Evolutionary conservation across 2,329 filamentous ascomycete genomes (phyloP).

Genomic region (Alternaria alternata): DNA sequence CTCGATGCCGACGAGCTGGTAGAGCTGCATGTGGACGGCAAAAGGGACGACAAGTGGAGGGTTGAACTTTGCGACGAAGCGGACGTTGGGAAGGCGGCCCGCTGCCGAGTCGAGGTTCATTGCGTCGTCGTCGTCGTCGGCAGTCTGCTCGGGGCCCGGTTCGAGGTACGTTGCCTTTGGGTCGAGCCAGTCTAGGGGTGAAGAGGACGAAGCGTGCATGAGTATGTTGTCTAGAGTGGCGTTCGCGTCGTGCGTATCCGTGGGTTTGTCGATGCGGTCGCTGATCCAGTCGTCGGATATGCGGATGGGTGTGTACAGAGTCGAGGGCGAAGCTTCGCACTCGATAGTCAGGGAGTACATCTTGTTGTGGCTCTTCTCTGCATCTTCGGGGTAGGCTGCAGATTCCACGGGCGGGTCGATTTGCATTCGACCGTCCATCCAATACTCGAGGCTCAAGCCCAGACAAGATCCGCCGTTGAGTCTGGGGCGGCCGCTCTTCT

Average conservation of each 20-base stretch:
- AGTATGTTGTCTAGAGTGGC: slow-evolving; percentile 49
- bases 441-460: slow-evolving; percentile 79
- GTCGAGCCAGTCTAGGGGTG: slow-evolving; percentile 73
- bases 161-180: slow-evolving; percentile 68
- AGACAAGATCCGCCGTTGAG: slow-evolving; percentile 74
- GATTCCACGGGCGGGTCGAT: slow-evolving; percentile 45
- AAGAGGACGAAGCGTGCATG: slow-evolving; percentile 42
- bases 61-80: slow-evolving; percentile 77
- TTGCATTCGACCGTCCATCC: slow-evolving; percentile 67
- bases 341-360: slow-evolving; percentile 75
- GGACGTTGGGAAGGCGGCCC: slow-evolving; percentile 71
- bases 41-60: slow-evolving; percentile 77
- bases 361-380: slow-evolving; percentile 53
- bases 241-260: slow-evolving; percentile 45
- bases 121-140: slow-evolving; percentile 54
- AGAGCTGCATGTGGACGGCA: slow-evolving; percentile 68
- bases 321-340: slow-evolving; percentile 61
- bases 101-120: slow-evolving; percentile 64
- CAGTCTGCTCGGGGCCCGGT: slow-evolving; percentile 34
- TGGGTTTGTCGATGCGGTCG: slow-evolving; percentile 67
- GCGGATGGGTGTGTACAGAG: slow-evolving; percentile 67
- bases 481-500: slow-evolving; percentile 72
- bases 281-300: slow-evolving; percentile 79
- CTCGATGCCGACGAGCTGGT: slow-evolving; percentile 65
- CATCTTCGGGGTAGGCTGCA: slow-evolving; percentile 39